Evolutionary conservation across 2,329 filamentous ascomycete species (phyloP), one percentile per base, ranked within the genome.

Genomic region (Lecanosticta acicola): DNA sequence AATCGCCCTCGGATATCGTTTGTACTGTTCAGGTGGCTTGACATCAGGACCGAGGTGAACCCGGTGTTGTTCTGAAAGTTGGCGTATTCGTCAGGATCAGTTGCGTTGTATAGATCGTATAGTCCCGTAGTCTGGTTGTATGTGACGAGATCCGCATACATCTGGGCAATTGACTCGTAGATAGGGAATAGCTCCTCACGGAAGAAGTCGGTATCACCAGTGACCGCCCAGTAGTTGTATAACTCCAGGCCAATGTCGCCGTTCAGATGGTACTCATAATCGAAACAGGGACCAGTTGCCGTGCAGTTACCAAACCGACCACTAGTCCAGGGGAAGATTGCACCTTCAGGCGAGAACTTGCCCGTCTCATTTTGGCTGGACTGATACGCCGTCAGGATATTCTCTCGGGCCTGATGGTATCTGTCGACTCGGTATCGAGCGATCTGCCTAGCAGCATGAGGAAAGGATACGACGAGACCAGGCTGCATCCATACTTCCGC

Each of bases 201-300:
- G 64, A 83, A 82, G 47, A 71, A 74, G 1, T 71, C 59, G 1
- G 70, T 73, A 57, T 84, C 78, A 13, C 80, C 81, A 38, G 77
- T 81, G 1, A 75, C 72, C 13, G 77, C 69, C 67, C 74, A 80
- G 49, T 83, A 78, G 43, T 83, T 81, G 55, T 77, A 72, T 48
- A 83, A 68, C 1, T 78, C 72, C 21, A 84, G 68, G 0, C 78
- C 80, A 54, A 86, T 84, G 54, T 85, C 83, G 5, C 81, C 80
- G 55, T 85, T 85, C 32, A 86, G 56, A 61, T 86, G 83, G 56
- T 86, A 87, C 59, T 86, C 74, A 53, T 86, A 85, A 61, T 86
- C 82, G 55, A 81, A 83, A 61, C 83, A 86, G 14, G 72, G 70
- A 4, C 71, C 72, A n/a, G 69, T 72, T 1, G 63, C 70, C 3